Evolutionary conservation across 73 alveolate genomes (phyloP).

Genomic region (Tetrahymena thermophila): DNA sequence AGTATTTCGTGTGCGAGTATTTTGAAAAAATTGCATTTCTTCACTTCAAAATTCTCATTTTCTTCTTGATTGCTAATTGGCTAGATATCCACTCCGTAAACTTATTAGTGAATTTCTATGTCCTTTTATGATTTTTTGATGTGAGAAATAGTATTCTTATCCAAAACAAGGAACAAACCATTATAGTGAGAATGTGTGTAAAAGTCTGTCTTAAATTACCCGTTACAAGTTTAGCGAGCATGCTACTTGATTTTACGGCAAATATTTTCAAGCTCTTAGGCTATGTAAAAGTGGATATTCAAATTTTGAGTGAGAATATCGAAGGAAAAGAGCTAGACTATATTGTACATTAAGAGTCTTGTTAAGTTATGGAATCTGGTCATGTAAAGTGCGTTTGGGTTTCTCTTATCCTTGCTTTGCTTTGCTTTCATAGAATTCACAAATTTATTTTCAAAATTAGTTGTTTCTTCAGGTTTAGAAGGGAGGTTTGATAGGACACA

Average conservation of each 20-base stretch:
- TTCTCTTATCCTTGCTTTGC: background rate
- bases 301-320: background rate
- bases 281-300: background rate
- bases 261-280: background rate
- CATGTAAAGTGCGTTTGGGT: background rate
- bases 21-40: background rate
- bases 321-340: background rate
- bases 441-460: background rate
- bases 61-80: background rate
- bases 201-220: background rate
- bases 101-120: background rate
- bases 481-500: background rate
- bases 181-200: background rate
- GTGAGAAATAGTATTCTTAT: background rate
- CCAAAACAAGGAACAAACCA: background rate
- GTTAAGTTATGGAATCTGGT: background rate
- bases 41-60: background rate
- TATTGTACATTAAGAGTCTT: background rate
- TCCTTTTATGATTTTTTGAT: background rate
- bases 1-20: background rate
- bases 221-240: background rate
- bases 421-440: background rate
- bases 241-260: background rate
- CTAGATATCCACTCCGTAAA: background rate
- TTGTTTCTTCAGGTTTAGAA: background rate